These are phyloP conservation scores for Sporopachydermia lactativora DNA, from an alignment of 805 yeast species.

Conservation along the genomic window DNA sequence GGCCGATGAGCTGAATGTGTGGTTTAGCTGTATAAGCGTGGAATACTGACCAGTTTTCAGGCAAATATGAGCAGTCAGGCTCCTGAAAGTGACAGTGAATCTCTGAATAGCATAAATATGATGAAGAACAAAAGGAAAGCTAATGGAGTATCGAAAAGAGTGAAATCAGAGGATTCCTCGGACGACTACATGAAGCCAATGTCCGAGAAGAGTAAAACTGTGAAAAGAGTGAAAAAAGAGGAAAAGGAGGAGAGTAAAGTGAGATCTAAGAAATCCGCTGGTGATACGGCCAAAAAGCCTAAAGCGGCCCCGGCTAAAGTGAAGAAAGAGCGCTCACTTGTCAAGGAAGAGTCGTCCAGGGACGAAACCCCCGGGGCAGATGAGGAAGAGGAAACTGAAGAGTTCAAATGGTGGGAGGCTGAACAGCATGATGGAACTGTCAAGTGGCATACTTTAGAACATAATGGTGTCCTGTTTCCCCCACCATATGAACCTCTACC, in stretches of 20 bases:
- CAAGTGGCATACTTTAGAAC: slow-evolving; percentile 80
- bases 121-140: neutral
- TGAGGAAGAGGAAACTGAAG: slow-evolving; percentile 42
- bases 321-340: neutral
- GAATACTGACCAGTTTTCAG: no score
- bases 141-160: neutral
- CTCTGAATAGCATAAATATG: neutral
- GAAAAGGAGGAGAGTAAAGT: neutral
- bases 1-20: no score
- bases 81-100: neutral
- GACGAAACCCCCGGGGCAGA: slow-evolving; percentile 14
- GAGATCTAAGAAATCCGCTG: neutral
- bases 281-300: neutral
- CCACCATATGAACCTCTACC: slow-evolving; percentile 87
- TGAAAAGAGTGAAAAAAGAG: neutral
- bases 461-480: slow-evolving; percentile 86
- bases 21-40: no score
- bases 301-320: neutral
- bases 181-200: neutral
- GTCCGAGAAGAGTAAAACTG: neutral
- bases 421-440: slow-evolving; percentile 50
- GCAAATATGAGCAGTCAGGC: slow-evolving; percentile 1
- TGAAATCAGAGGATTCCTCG: neutral
- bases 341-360: neutral
- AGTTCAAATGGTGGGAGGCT: slow-evolving; percentile 79